Evolutionary conservation across 768 basidiomycete genomes (phyloP).

Genomic region (Candolleomyces aberdarensis): DNA sequence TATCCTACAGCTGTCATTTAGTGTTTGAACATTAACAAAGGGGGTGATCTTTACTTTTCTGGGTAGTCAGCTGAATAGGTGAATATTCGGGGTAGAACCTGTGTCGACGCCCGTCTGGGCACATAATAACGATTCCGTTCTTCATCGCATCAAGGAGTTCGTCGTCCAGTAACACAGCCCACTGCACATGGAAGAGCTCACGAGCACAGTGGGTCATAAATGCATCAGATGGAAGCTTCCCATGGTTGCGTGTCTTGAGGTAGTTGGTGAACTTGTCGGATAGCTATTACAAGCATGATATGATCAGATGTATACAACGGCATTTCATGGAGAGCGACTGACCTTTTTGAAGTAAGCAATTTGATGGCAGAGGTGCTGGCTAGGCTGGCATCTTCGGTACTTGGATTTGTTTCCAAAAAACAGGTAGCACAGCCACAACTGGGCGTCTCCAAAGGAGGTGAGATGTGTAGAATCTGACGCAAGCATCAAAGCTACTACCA

Average conservation of each 20-base stretch:
- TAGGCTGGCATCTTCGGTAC: constrained; percentile 12
- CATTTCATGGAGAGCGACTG: constrained; percentile 5
- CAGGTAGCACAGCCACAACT: constrained; percentile 17
- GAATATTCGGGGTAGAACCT: constrained; percentile 29
- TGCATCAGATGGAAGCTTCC: constrained; percentile 18
- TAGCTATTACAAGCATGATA: constrained; percentile 13
- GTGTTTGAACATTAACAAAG: background rate
- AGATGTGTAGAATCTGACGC: constrained; percentile 18
- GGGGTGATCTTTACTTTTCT: constrained; percentile 26
- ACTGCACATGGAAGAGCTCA: constrained; percentile 31
- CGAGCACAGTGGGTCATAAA: constrained; percentile 28
- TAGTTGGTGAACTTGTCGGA: constrained; percentile 20
- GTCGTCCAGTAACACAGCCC: constrained; percentile 27
- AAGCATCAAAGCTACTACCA: constrained; percentile 24
- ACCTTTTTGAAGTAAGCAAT: constrained; percentile 14
- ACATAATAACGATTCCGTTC: constrained; percentile 30
- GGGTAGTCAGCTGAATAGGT: constrained; percentile 39
- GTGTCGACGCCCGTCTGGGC: constrained; percentile 26
- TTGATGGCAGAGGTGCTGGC: constrained; percentile 11
- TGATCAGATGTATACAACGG: background rate
- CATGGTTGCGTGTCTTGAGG: background rate
- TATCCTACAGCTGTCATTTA: background rate
- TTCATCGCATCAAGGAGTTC: constrained; percentile 30
- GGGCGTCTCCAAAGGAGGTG: constrained; percentile 14
- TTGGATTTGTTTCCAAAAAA: constrained; percentile 19